A percentile compares a stretch with the other conserved stretches of the same genome.
Conservation (phyloP, 306 rosid genomes). For the Herpetospermum pedunculosum region DNA sequence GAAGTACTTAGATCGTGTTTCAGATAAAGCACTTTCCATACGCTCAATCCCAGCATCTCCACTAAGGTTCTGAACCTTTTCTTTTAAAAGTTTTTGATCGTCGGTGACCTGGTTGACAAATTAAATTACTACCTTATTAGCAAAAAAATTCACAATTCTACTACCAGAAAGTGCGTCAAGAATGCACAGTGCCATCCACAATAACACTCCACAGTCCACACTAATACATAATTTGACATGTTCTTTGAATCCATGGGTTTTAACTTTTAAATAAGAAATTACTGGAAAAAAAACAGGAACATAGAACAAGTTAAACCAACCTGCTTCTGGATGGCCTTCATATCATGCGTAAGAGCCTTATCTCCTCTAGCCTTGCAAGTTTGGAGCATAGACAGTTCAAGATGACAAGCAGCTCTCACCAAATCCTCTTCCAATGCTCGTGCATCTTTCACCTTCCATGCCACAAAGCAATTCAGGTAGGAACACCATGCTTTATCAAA, state of each 20-base stretch:
- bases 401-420: slow-evolving; percentile 95
- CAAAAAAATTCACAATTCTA: neutral
- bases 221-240: neutral
- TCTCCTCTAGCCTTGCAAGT: slow-evolving; percentile 72
- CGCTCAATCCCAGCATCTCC: slow-evolving; percentile 89
- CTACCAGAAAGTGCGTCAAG: neutral
- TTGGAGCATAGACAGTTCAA: slow-evolving; percentile 92
- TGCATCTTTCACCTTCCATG: slow-evolving; percentile 94
- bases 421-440: slow-evolving; percentile 72
- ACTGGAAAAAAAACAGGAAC: neutral
- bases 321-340: slow-evolving; percentile 93
- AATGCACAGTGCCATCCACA: neutral
- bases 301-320: too few relatives aligned
- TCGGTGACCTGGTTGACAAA: slow-evolving; percentile 45
- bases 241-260: neutral
- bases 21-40: slow-evolving; percentile 69
- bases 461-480: slow-evolving; percentile 74
- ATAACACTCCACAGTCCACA: neutral
- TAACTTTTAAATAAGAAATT: neutral
- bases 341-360: slow-evolving; percentile 60
- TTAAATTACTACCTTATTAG: neutral
- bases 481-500: slow-evolving; percentile 97
- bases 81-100: slow-evolving; percentile 72
- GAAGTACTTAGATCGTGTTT: slow-evolving; percentile 65
- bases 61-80: slow-evolving; percentile 68